Conservation (phyloP, 768 basidiomycete species). For the Mycena vulgaris region DNA sequence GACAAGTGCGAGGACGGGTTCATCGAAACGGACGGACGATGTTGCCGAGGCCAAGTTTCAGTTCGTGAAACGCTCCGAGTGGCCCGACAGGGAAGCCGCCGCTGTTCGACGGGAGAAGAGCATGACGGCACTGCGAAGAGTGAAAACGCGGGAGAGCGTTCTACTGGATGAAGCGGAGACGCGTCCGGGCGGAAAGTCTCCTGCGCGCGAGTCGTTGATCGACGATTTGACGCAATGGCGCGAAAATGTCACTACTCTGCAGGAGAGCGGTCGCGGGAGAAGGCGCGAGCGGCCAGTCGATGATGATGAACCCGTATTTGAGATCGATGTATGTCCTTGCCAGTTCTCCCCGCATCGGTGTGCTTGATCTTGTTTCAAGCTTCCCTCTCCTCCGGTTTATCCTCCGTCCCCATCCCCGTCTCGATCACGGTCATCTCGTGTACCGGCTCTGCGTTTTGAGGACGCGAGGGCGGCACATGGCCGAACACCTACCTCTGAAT, state of each 20-base stretch:
- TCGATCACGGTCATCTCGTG: conserved; percentile 58
- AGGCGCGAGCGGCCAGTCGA: conserved; percentile 67
- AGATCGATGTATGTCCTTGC: conserved; percentile 49
- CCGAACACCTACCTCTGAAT: conserved; percentile 57
- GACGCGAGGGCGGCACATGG: conserved; percentile 42
- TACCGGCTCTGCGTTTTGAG: conserved; percentile 48
- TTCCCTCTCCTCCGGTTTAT: conserved; percentile 62
- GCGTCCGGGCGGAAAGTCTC: conserved; percentile 52
- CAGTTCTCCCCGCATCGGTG: conserved; percentile 42
- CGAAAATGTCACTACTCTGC: conserved; percentile 61
- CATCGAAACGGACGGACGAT: conserved; percentile 61
- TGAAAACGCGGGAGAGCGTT: conserved; percentile 66
- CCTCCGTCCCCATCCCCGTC: conserved; percentile 72
- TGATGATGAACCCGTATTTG: conserved; percentile 54
- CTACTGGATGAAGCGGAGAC: conserved; percentile 47
- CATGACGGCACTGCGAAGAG: conserved; percentile 69
- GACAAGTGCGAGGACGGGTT: conserved; percentile 50
- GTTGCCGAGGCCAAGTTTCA: conserved; percentile 81
- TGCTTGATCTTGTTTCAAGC: conserved; percentile 38
- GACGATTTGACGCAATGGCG: conserved; percentile 72
- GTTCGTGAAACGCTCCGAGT: conserved; percentile 88
- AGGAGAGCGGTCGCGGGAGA: conserved; percentile 71
- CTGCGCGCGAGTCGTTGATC: conserved; percentile 60
- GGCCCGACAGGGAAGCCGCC: conserved; percentile 86
- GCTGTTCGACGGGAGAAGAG: conserved; percentile 81